Conservation (phyloP, 2,329 filamentous ascomycete genomes). For the Stachybotrys chartarum region DNA sequence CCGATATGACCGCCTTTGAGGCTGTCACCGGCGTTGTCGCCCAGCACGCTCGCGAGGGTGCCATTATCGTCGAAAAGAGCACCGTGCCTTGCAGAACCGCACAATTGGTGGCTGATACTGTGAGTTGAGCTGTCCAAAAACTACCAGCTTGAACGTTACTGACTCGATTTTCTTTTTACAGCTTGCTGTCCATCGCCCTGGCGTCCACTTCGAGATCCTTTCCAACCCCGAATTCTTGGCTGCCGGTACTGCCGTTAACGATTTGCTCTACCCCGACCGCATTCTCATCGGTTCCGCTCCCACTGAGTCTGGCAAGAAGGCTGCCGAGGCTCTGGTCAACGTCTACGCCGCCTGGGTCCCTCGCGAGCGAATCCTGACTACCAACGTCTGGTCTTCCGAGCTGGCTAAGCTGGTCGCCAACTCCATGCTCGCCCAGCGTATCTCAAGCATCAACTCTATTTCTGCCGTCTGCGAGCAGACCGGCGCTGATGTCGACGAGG, state of each 20-base stretch:
- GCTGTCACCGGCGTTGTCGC: conserved; percentile 62
- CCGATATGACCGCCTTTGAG: conserved; percentile 67
- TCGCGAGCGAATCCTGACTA: conserved; percentile 57
- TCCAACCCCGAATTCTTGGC: conserved; percentile 79
- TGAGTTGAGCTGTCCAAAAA: conserved; percentile 27
- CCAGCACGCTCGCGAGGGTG: conserved; percentile 54
- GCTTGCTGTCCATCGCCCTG: conserved; percentile 53
- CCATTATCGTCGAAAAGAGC: conserved; percentile 75
- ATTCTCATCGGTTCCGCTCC: conserved; percentile 66
- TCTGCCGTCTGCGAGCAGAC: conserved; percentile 73
- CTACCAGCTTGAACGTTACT: neutral
- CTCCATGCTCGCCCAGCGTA: conserved; percentile 72
- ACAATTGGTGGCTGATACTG: conserved; percentile 60
- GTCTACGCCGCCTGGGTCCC: conserved; percentile 70
- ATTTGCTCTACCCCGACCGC: conserved; percentile 64
- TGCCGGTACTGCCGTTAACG: conserved; percentile 66
- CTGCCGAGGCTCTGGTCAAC: conserved; percentile 55
- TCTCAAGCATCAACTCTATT: conserved; percentile 75
- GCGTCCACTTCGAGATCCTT: conserved; percentile 64
- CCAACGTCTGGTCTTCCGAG: conserved; percentile 72
- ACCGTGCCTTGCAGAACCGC: conserved; percentile 73
- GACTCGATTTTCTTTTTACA: conserved; percentile 14
- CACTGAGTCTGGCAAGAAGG: conserved; percentile 51
- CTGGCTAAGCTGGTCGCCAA: conserved; percentile 74
- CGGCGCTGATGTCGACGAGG: conserved; percentile 68